Evolutionary conservation across 768 basidiomycete genomes (phyloP).

Genomic region (Pulveroboletus sp.): DNA sequence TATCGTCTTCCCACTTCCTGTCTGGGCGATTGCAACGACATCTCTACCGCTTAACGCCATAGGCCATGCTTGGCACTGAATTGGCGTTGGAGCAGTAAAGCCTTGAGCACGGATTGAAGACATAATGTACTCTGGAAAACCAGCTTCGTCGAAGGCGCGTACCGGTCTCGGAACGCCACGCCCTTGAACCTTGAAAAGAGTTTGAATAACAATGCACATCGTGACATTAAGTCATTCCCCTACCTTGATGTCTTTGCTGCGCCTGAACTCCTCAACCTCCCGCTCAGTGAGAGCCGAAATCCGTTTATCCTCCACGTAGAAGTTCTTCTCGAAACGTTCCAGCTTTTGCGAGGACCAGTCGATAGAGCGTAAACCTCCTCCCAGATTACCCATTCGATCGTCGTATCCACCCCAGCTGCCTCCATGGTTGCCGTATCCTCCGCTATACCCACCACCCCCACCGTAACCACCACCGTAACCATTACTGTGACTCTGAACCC

Average conservation of each 20-base stretch:
- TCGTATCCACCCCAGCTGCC: constrained; percentile 36
- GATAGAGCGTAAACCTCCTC: constrained; percentile 75
- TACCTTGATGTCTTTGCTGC: constrained; percentile 85
- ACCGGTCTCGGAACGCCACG: constrained; percentile 86
- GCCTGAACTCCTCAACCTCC: constrained; percentile 87
- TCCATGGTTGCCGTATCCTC: constrained; percentile 29
- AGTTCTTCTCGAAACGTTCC: constrained; percentile 95
- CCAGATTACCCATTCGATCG: constrained; percentile 80
- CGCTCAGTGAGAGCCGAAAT: constrained; percentile 74
- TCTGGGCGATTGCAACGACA: constrained; percentile 95
- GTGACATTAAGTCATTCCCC: constrained; percentile 5
- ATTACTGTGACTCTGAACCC: constrained; percentile 29
- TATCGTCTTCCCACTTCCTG: constrained; percentile 98
- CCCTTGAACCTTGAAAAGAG: constrained; percentile 70
- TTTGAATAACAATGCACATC: neutral
- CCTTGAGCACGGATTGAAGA: constrained; percentile 91
- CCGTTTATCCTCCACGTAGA: constrained; percentile 87
- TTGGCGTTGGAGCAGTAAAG: constrained; percentile 86
- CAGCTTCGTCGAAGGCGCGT: constrained; percentile 88
- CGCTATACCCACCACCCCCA: constrained; percentile 24
- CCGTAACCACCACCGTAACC: constrained; percentile 33
- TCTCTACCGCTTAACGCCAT: constrained; percentile 96
- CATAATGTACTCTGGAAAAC: constrained; percentile 96
- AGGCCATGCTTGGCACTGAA: constrained; percentile 99
- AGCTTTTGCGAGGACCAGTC: constrained; percentile 81